Evolutionary conservation across 2,329 filamentous ascomycete species (phyloP).

Genomic region (Claviceps monticola): DNA sequence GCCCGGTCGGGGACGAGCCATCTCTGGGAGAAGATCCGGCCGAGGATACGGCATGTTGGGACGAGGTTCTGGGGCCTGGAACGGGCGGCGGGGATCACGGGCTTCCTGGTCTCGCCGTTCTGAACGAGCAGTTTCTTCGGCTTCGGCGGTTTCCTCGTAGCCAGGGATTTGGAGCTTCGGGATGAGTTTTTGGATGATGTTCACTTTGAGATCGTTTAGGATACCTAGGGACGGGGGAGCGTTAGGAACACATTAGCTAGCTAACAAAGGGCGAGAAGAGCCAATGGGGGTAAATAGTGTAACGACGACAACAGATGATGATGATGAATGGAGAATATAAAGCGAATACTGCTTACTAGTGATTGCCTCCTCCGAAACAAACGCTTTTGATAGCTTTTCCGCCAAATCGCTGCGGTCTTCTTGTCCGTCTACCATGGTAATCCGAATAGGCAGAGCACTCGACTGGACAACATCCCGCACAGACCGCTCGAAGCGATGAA

Average conservation of each 20-base stretch:
- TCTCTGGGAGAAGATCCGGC: conserved; percentile 48
- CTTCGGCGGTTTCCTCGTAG: conserved; percentile 49
- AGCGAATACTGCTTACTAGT: conserved; percentile 19
- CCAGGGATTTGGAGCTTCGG: conserved; percentile 66
- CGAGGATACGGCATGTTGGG: conserved; percentile 55
- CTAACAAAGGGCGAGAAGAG: no score
- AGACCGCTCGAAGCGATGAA: conserved; percentile 61
- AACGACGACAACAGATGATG: no score
- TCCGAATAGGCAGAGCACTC: conserved; percentile 40
- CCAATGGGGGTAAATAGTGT: no score
- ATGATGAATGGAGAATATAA: no score
- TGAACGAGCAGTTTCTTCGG: conserved; percentile 26
- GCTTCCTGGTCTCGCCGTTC: conserved; percentile 27
- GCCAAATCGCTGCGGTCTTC: conserved; percentile 38
- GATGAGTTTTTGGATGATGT: conserved; percentile 72
- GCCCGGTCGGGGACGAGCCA: conserved; percentile 47
- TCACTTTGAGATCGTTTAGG: conserved; percentile 56
- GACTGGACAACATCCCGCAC: conserved; percentile 59
- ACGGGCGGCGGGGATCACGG: conserved; percentile 19
- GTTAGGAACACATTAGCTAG: background rate
- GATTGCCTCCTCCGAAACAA: conserved; percentile 60
- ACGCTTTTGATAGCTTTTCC: conserved; percentile 43
- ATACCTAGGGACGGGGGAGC: conserved; percentile 33
- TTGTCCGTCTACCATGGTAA: conserved; percentile 28
- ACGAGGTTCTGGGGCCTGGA: conserved; percentile 28